Base-by-base conservation (phyloP, 306 rosid species). In the Dryas alaskensis region DNA sequence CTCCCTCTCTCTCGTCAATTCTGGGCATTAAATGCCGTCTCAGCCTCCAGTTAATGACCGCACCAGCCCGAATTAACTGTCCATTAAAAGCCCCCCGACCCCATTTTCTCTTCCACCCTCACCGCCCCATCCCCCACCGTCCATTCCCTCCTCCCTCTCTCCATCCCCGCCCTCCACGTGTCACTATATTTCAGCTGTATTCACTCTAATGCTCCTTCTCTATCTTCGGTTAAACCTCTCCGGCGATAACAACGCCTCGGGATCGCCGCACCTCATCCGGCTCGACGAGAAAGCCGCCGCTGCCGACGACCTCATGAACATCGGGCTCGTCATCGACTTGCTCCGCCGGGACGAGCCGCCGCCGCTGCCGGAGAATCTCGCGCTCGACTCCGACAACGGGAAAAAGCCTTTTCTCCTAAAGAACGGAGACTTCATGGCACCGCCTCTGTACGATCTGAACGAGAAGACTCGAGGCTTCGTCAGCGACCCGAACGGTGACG, bases 181-280 rank as follows among this genome's bases (percentile, higher is more conserved):
- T 79, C 75, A 3, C 7, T 3, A 1, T 31, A 31, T 31, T 31
- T 31, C 37, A 31, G 37, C 37, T 31, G 37, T 4, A 27, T 10
- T 43, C 39, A 45, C 10, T 42, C 14, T 50, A 48, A 48, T 8
- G 0, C 7, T 2, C 2, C 6, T 3, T 6, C 53, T 6, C 76
- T 77, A 84, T 70, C 97, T 81, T 31, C 96, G 22, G 80, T 81
- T 93, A 46, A 86, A 91, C 73, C 98, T 89, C 81, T 93, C 98
- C 88, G 98, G 98, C 55, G 97, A 93, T 0, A 93, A 70, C 43
- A 93, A 57, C n/a, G 97, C 98, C 85, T 93, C 98, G 9, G 98
- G 98, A 53, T 93, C 98, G 19, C 98, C 98, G 80, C 97, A 93
- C 49, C 97, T 73, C 13, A 91, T 73, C 54, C 98, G 78, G 79